Percentiles rank a stretch among this genome's conserved stretches.
Evolutionary conservation across 192 early-diverging fungal genomes (phyloP).

Genomic region (Dissophora globulifera): DNA sequence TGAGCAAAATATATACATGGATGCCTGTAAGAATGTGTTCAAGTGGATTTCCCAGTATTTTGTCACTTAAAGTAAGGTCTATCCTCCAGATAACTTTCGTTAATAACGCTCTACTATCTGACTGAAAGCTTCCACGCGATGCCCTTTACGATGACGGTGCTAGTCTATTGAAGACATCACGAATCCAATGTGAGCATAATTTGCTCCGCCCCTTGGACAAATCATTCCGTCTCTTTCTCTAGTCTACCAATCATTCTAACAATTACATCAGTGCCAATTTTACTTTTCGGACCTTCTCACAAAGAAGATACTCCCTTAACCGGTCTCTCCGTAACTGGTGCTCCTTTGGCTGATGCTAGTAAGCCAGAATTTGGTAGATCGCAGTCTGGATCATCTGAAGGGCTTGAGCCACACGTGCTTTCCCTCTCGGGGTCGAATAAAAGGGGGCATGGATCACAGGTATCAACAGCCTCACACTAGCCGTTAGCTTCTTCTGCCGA

Average conservation of each 20-base stretch:
- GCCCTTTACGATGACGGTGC: background rate
- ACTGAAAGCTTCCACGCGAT: background rate
- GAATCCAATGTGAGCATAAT: background rate
- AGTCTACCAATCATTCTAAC: no score
- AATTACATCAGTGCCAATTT: background rate
- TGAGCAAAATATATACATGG: conserved; percentile 17
- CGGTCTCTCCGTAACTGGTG: background rate
- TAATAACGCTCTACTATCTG: background rate
- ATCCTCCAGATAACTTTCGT: background rate
- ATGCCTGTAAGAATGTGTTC: conserved; percentile 16
- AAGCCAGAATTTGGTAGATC: background rate
- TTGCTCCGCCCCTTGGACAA: background rate
- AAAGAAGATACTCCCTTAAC: conserved; percentile 1
- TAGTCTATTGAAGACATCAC: background rate
- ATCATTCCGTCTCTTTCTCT: background rate
- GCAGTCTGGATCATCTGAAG: background rate
- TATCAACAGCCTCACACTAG: background rate
- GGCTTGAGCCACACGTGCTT: background rate
- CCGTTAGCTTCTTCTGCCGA: background rate
- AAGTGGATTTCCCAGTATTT: conserved; percentile 8
- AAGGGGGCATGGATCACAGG: background rate
- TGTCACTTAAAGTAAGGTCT: conserved; percentile 3
- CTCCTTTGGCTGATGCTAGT: conserved; percentile 2
- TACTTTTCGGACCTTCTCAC: background rate
- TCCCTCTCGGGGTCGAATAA: background rate